Evolutionary conservation across 139 green algal genomes (phyloP).

Genomic region (Desmodesmus armatus): DNA sequence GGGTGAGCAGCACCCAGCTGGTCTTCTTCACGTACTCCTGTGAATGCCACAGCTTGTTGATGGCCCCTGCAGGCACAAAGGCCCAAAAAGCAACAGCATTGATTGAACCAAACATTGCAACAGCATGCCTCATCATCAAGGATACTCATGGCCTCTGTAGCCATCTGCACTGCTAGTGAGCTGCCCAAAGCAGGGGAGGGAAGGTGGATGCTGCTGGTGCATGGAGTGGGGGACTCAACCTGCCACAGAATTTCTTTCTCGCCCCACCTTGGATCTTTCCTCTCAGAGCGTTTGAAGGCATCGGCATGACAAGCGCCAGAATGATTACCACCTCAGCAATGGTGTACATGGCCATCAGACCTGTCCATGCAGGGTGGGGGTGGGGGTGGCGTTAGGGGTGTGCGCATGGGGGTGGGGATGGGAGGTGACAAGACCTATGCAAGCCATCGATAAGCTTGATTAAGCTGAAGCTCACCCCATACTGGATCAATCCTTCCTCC

Average conservation of each 20-base stretch:
- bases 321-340: conserved; percentile 28
- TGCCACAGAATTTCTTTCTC: neutral
- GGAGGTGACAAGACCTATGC: no score
- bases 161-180: neutral
- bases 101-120: neutral
- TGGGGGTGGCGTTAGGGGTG: no score
- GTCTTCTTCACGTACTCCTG: conserved; percentile 39
- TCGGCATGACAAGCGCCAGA: conserved; percentile 34
- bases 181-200: no score
- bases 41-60: conserved; percentile 40
- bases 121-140: no score
- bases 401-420: no score
- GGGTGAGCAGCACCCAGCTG: conserved; percentile 39
- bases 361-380: no score
- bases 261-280: conserved; percentile 9
- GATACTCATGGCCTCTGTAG: no score
- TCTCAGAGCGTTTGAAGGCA: conserved; percentile 26
- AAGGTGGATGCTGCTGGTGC: no score
- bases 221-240: no score
- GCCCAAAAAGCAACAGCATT: neutral
- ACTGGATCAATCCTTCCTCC: conserved; percentile 28
- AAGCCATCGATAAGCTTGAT: no score
- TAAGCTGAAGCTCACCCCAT: no score
- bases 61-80: no score
- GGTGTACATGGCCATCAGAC: conserved; percentile 23